Base-by-base conservation (phyloP, 2,329 filamentous ascomycete species). In the Chaetomiaceae sp. region DNA sequence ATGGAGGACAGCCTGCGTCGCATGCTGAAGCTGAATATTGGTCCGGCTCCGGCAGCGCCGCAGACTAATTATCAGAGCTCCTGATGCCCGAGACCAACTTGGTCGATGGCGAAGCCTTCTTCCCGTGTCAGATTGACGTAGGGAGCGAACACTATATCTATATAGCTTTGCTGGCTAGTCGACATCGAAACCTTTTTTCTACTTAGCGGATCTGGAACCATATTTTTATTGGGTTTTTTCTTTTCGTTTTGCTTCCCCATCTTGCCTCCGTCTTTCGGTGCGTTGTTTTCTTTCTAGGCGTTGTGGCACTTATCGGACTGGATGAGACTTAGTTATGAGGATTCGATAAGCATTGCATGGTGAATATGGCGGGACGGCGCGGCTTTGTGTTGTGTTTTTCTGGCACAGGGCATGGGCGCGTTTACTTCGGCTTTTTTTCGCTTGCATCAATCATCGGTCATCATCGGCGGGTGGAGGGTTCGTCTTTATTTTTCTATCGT, bases 1-100 rank as follows among this genome's bases (percentile, higher is more conserved):
- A 77, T 81, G 72, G 79, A 82, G 60, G 74, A 80, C 46, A 73
- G 73, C 57, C 73, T 82, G 51, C 73, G 78, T 43, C 73, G 76
- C 53, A 74, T 81, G 49, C 68, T 82, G 55, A 81, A 80, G 55
- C 27, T 53, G 44, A 48, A 33, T 20, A 5, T 27, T 2, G 45
- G 32, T 7, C 16, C 36, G 27, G 20, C 32, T 3, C 43, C 50
- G 27, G 33, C 33, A 20, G 29, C 29, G 11, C 32, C 40, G 45
- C 29, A 23, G 27, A 29, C 48, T 16, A 58, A 47, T 45, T 58
- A 57, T 30, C 57, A 51, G 29, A 54, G 54, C 41, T 58, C 53
- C 32, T 59, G 48, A 55, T n/a, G n/a, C n/a, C n/a, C n/a, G n/a
- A n/a, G n/a, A 3, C n/a, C 9, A 16, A 14, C 14, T 11, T 13